Evolutionary conservation across 768 basidiomycete genomes (phyloP), one percentile per base, ranked within the genome.

Genomic region (Boletales sp.): DNA sequence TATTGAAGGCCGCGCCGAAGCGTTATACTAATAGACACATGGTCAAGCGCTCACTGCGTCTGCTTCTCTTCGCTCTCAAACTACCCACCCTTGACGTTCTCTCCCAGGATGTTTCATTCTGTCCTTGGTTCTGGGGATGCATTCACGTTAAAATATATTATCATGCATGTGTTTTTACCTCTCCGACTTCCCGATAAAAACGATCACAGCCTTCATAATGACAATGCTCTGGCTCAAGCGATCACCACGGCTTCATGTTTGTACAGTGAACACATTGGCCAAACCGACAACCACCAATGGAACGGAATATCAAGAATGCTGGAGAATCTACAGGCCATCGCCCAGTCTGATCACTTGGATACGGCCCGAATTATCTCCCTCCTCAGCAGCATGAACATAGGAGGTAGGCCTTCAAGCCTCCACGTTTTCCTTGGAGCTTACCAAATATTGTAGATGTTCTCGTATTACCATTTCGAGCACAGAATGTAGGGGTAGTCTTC

Each of bases 401-500:
- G 38, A 39, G 38, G 38, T 39, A 39, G 13, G 19, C 18, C 13
- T 13, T 21, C 13, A 18, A 13, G 1, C 8, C 8, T 44, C 8
- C 2, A 6, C 3, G 1, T 2, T 32, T 34, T 34, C 14, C 2
- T n/a, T 10, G 15, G 14, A 35, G 18, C 49, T 59, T n/a, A 59
- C 7, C 9, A 5, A 8, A 0, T 19, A n/a, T n/a, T n/a, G 4
- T 11, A 80, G 79, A 72, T 45, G 58, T 67, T 8, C 48, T 74
- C 4, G 61, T 64, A 17, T 64, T 76, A 37, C 67, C 66, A 5
- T 65, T 82, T 30, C 64, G 62, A 21, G 68, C 71, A 0, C 81
- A 82, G 49, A 81, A 81, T 44, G 77, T 74, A 3, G 76, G 68
- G 10, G 47, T 82, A 4, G 58, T 80, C 11, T 54, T 77, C 19